Conservation (phyloP, 805 yeast genomes). For the Suhomyces xylopsoci region DNA sequence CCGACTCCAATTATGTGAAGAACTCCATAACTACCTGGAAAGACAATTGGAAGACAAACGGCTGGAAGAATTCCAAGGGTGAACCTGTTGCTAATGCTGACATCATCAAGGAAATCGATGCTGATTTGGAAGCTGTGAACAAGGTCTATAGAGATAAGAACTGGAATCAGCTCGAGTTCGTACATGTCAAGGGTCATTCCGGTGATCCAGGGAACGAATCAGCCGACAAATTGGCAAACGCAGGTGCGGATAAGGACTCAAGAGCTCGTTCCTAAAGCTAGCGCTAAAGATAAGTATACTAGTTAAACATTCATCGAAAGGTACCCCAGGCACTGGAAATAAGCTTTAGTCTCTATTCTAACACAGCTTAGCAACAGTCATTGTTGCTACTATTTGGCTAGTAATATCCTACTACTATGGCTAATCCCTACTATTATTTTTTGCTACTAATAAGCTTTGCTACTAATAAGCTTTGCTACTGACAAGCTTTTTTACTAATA, state of each 20-base stretch:
- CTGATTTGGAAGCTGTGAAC: constrained; percentile 32
- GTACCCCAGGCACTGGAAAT: neutral
- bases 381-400: too few species aligned
- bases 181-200: constrained; percentile 71
- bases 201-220: constrained; percentile 68
- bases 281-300: neutral
- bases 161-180: constrained; percentile 42
- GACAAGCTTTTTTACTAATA: too few species aligned
- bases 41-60: constrained; percentile 52
- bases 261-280: neutral
- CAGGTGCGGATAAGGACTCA: constrained; percentile 8
- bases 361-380: neutral
- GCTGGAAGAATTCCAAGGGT: constrained; percentile 49
- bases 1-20: constrained; percentile 72
- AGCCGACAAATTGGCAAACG: constrained; percentile 73
- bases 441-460: too few species aligned
- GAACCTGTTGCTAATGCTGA: constrained; percentile 50
- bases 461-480: too few species aligned
- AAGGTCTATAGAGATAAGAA: constrained; percentile 28
- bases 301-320: neutral
- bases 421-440: too few species aligned
- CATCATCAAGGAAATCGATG: constrained; percentile 36
- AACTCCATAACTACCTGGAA: constrained; percentile 59
- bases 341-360: neutral
- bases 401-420: too few species aligned